phyloP scores from a whole-genome alignment of 192 early-diverging fungal genomes.

The Backusella luteola region DNA sequence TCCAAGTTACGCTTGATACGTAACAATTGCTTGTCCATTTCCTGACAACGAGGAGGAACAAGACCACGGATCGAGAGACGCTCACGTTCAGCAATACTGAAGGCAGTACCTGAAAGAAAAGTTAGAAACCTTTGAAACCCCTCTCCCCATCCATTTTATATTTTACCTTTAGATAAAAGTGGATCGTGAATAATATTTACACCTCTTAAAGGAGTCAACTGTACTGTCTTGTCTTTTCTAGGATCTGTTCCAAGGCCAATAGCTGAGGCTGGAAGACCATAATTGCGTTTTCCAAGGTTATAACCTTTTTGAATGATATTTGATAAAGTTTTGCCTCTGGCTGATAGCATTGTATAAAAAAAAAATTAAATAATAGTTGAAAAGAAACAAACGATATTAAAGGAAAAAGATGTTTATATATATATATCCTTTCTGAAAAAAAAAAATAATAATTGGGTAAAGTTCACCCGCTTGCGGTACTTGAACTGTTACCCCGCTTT shows the following conservation, averaged over 20 bases:
- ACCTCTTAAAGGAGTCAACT: conserved; percentile 34
- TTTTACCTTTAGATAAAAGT: conserved; percentile 46
- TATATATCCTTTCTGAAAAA: background rate
- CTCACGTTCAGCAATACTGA: conserved; percentile 49
- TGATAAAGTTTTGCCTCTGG: background rate
- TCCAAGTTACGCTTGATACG: conserved; percentile 54
- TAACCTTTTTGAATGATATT: background rate
- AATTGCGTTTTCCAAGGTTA: conserved; percentile 1
- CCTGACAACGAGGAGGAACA: conserved; percentile 51
- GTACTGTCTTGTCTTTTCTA: conserved; percentile 33
- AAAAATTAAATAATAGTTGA: background rate
- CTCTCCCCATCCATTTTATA: background rate
- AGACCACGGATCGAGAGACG: conserved; percentile 53
- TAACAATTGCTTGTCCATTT: conserved; percentile 55
- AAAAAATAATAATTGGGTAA: background rate
- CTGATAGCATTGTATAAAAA: background rate
- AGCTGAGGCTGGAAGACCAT: conserved; percentile 11
- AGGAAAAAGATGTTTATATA: background rate
- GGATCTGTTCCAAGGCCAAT: conserved; percentile 29
- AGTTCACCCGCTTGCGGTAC: background rate
- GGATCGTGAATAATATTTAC: conserved; percentile 54
- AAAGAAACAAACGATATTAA: background rate
- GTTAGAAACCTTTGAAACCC: background rate
- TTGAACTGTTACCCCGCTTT: background rate
- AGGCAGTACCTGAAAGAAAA: conserved; percentile 39